Base-by-base conservation (phyloP, 805 yeast genomes). In the Metschnikowia bowlesiae region DNA sequence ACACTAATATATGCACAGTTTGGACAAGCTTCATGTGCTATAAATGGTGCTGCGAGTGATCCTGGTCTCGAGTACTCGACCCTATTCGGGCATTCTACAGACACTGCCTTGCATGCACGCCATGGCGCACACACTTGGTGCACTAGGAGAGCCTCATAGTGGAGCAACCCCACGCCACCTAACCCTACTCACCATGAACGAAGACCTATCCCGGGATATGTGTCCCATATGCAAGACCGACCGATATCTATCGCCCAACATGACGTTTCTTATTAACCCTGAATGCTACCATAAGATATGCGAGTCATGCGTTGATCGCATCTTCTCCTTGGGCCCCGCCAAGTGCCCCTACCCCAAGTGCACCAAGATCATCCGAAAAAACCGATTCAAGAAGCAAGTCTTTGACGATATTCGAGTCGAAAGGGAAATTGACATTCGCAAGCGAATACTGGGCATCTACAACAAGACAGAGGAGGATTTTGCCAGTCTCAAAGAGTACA, bases 271-370 rank as follows among this genome's bases (percentile, higher is more conserved):
- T 49, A 90, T 94, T 56, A 94, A 94, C 61, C 96, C 98, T 0
- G 99, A 94, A 67, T 94, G 99, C 70, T 94, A 94, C 65, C 99
- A 94, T 65, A 92, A 89, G 74, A 92, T 94, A 67, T 94, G 99
- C 71, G 97, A 87, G 59, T 83, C 96, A 1, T 94, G 99, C 70
- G 98, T 92, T 39, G 98, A 94, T 67, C 79, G 99, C 56, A 91
- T 94, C 48, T 94, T 88, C 64, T 82, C 96, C 6, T 72, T 87
- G 46, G 99, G 99, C 3, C 99, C 99, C 0, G 94, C 97, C 0
- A 94, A 91, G 18, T 94, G 99, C 65, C 99, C 99, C 1, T 92
- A 91, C 65, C 87, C 90, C 4, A 83, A 85, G 47, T 94, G 99
- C 73, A 90, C 85, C 50, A 89, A 86, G 73, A 88, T 85, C 9